Conservation (phyloP, 164 flowering plant genomes). For the Santalum album region DNA sequence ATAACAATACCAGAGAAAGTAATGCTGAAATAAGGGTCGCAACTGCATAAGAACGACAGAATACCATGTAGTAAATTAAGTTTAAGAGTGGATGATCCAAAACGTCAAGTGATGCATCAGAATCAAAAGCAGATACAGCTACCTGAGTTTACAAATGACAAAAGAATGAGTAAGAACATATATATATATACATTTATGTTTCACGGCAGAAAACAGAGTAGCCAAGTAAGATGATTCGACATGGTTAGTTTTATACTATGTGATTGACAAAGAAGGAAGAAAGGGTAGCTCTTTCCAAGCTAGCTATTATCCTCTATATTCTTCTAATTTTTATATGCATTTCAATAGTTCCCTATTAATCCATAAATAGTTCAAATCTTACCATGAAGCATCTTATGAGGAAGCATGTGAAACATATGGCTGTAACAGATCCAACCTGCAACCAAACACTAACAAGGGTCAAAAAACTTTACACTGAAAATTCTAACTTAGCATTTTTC, state of each 20-base stretch:
- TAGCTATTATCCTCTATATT: too few species aligned
- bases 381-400: slow-evolving; percentile 85
- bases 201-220: background rate
- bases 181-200: background rate
- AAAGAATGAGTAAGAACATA: background rate
- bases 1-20: background rate
- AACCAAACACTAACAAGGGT: slow-evolving; percentile 4
- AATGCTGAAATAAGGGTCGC: background rate
- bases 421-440: slow-evolving; percentile 97
- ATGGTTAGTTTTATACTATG: too few species aligned
- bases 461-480: background rate
- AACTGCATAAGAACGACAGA: background rate
- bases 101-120: slow-evolving; percentile 77
- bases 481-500: too few species aligned
- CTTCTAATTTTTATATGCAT: too few species aligned
- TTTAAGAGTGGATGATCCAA: slow-evolving; percentile 79
- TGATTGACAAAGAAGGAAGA: too few species aligned
- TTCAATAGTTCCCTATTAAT: too few species aligned
- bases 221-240: background rate
- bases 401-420: slow-evolving; percentile 87
- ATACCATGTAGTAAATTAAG: slow-evolving; percentile 77
- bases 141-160: slow-evolving; percentile 38
- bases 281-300: too few species aligned
- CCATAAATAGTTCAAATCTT: slow-evolving; percentile 17
- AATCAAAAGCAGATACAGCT: slow-evolving; percentile 67